A percentile compares a stretch with the other conserved stretches of the same genome.
phyloP scores from a whole-genome alignment of 495 filamentous ascomycete species.

The Hypoxylon fragiforme region DNA sequence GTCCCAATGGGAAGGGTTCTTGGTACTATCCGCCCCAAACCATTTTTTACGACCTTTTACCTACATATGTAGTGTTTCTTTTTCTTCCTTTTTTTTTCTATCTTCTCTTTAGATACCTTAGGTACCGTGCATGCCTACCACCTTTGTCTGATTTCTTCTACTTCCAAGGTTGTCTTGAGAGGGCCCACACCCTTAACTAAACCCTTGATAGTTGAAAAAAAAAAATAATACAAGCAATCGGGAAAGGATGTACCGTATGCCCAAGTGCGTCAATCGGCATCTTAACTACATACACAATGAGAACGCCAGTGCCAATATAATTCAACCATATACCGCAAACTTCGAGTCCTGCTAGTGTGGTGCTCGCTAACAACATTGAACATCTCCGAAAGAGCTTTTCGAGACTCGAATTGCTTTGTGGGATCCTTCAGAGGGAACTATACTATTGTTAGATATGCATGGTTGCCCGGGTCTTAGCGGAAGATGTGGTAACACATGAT shows the following conservation, averaged over 20 bases:
- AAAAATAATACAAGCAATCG: constrained; percentile 18
- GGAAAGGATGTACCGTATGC: constrained; percentile 24
- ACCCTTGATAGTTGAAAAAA: constrained; percentile 11
- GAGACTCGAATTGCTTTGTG: not conserved
- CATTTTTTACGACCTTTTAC: too few species aligned
- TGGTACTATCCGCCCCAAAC: constrained; percentile 1
- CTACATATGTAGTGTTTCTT: constrained; percentile 8
- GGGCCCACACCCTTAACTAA: too few species aligned
- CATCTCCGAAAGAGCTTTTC: too few species aligned
- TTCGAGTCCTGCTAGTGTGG: constrained; percentile 21
- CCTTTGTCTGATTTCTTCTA: too few species aligned
- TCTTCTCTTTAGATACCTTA: constrained; percentile 5
- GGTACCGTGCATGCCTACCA: too few species aligned
- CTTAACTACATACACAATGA: constrained; percentile 10
- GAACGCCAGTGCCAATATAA: constrained; percentile 13
- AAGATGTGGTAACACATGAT: constrained; percentile 30
- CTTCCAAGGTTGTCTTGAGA: too few species aligned
- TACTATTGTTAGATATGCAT: constrained; percentile 25
- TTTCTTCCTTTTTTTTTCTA: constrained; percentile 5
- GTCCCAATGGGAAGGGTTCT: constrained; percentile 26
- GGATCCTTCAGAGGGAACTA: not conserved
- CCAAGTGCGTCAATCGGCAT: constrained; percentile 27
- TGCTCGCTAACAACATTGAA: constrained; percentile 15
- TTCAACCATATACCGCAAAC: constrained; percentile 10
- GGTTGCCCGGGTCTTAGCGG: constrained; percentile 13